Percentiles rank a stretch among this genome's conserved stretches.
These are phyloP conservation scores for Thamnidium elegans DNA, from an alignment of 192 early-diverging fungal species.

Conservation along the genomic window DNA sequence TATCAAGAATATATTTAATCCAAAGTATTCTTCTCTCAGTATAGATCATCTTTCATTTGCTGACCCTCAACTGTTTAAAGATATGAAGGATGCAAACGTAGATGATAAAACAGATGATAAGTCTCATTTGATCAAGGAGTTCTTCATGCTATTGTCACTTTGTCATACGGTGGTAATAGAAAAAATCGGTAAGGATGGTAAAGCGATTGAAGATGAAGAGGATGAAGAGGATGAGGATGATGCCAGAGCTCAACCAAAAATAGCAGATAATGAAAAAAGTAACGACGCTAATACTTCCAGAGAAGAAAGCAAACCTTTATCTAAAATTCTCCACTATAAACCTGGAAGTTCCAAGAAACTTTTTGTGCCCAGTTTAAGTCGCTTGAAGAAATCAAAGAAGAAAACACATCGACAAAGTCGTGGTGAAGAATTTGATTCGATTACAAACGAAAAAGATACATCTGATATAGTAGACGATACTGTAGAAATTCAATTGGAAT, in stretches of 20 bases:
- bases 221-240: slow-evolving; percentile 28
- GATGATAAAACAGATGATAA: background rate
- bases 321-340: no score
- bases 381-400: slow-evolving; percentile 44
- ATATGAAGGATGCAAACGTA: slow-evolving; percentile 52
- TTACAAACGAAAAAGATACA: slow-evolving; percentile 12
- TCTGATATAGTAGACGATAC: slow-evolving; percentile 33
- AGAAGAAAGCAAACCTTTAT: background rate
- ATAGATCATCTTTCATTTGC: slow-evolving; percentile 74
- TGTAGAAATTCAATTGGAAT: slow-evolving; percentile 37
- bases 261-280: background rate
- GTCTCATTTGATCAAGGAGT: slow-evolving; percentile 60
- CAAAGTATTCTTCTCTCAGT: slow-evolving; percentile 61
- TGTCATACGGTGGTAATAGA: slow-evolving; percentile 97
- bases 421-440: slow-evolving; percentile 11
- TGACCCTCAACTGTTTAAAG: slow-evolving; percentile 72
- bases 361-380: slow-evolving; percentile 61
- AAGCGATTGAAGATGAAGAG: slow-evolving; percentile 34
- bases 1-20: slow-evolving; percentile 65
- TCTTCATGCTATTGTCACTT: slow-evolving; percentile 83
- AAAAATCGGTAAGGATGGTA: slow-evolving; percentile 45
- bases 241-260: background rate
- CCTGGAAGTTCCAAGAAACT: slow-evolving; percentile 1
- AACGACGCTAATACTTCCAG: background rate
- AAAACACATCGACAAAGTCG: slow-evolving; percentile 1